Percentiles rank a stretch among this genome's conserved stretches.
phyloP scores from a whole-genome alignment of 495 filamentous ascomycete species.

The Talaromyces liani region DNA sequence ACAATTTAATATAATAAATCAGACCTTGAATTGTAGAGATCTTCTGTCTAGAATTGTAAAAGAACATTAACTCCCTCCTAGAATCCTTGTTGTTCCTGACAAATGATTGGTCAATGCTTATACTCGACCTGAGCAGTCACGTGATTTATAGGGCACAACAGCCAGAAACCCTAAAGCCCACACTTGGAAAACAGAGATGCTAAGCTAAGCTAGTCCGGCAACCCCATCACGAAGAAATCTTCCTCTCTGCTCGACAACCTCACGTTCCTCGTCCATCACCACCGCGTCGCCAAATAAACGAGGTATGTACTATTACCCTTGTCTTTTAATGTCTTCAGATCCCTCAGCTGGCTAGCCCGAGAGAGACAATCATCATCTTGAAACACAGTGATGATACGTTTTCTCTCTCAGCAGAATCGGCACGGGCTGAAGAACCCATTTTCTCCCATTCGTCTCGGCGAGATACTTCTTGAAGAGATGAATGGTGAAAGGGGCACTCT shows the following conservation, averaged over 20 bases:
- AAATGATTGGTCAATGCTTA: not conserved
- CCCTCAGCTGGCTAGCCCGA: slow-evolving; percentile 47
- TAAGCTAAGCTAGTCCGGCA: not conserved
- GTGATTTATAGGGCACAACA: slow-evolving; percentile 4
- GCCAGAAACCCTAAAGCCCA: slow-evolving; percentile 4
- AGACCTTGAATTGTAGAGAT: not conserved
- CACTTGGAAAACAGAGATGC: not conserved
- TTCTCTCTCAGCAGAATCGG: slow-evolving; percentile 52
- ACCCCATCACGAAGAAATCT: slow-evolving; percentile 5
- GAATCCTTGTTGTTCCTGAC: not conserved
- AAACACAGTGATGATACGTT: slow-evolving; percentile 55
- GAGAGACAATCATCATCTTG: slow-evolving; percentile 35
- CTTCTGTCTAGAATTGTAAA: not conserved
- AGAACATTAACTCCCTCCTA: not conserved
- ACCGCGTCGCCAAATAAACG: slow-evolving; percentile 22
- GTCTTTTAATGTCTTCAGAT: slow-evolving; percentile 30
- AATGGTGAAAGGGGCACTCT: slow-evolving; percentile 70
- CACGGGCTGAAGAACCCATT: slow-evolving; percentile 92
- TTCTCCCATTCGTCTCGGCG: slow-evolving; percentile 21
- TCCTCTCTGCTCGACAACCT: slow-evolving; percentile 14
- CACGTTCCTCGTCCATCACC: slow-evolving; percentile 7
- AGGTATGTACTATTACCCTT: slow-evolving; percentile 34
- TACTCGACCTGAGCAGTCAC: not conserved
- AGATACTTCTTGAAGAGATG: not conserved
- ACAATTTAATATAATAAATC: not conserved